Conservation (phyloP, 2,329 filamentous ascomycete species). For the Xenoacremonium recifei region DNA sequence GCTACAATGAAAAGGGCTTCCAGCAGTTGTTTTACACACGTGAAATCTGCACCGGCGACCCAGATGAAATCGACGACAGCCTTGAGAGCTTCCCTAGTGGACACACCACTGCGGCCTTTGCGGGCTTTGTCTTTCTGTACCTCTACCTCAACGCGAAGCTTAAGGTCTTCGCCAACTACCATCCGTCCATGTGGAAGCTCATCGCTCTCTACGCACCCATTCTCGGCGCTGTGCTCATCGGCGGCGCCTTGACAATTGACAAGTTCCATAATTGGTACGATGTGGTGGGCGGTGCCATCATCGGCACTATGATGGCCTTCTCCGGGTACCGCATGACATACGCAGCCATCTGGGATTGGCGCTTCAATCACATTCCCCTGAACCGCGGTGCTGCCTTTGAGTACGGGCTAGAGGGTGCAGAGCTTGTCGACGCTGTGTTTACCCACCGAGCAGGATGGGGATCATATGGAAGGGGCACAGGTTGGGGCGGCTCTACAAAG, state of each 20-base stretch:
- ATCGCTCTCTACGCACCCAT: conserved; percentile 63
- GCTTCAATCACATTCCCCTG: conserved; percentile 64
- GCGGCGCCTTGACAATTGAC: conserved; percentile 68
- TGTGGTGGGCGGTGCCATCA: conserved; percentile 62
- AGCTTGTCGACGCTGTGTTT: conserved; percentile 54
- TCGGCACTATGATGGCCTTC: conserved; percentile 66
- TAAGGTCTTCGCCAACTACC: conserved; percentile 72
- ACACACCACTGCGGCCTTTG: conserved; percentile 72
- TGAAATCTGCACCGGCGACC: conserved; percentile 67
- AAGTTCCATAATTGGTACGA: conserved; percentile 78
- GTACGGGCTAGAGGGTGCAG: conserved; percentile 42
- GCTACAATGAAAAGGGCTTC: conserved; percentile 52
- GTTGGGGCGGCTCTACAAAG: conserved; percentile 7
- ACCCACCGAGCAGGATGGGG: conserved; percentile 63
- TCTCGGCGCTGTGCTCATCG: conserved; percentile 66
- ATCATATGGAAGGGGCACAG: conserved; percentile 13
- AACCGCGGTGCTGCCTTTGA: conserved; percentile 55
- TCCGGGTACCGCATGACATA: conserved; percentile 67
- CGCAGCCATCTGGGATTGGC: conserved; percentile 66
- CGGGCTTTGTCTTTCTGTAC: conserved; percentile 67
- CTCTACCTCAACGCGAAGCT: conserved; percentile 78
- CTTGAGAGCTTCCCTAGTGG: conserved; percentile 72
- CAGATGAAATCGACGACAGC: conserved; percentile 63
- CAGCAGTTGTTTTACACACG: conserved; percentile 65
- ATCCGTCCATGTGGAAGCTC: conserved; percentile 73